Conservation (phyloP, 1,284 basidiomycete genomes). For the Cutaneotrichosporon cavernicola region DNA sequence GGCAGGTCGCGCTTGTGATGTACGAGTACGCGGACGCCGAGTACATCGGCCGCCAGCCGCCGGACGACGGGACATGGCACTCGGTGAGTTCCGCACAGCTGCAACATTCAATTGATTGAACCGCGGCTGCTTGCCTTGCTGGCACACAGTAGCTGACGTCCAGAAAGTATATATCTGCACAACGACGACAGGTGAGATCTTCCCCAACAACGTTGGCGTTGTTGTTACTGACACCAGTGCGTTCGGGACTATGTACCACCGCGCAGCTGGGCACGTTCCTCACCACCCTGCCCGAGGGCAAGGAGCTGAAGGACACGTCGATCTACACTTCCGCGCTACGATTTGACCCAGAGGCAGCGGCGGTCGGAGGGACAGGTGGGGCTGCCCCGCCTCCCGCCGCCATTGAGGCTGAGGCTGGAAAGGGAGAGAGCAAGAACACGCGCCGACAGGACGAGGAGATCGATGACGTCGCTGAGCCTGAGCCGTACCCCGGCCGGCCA, state of each 20-base stretch:
- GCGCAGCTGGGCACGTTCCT: constrained; percentile 81
- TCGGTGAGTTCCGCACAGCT: not conserved
- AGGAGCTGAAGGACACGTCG: constrained; percentile 63
- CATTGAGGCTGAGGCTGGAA: constrained; percentile 8
- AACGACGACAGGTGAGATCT: constrained; percentile 40
- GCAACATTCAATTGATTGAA: no score
- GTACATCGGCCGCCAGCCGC: constrained; percentile 67
- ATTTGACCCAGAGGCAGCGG: constrained; percentile 16
- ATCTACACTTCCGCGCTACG: constrained; percentile 55
- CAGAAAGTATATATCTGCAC: constrained; percentile 87
- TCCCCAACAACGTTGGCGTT: not conserved
- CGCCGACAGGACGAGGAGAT: constrained; percentile 17
- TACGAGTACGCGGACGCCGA: constrained; percentile 90
- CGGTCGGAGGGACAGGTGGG: constrained; percentile 2
- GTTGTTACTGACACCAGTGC: constrained; percentile 56
- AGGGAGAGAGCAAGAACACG: constrained; percentile 2
- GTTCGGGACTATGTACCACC: constrained; percentile 66
- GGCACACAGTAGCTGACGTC: constrained; percentile 7
- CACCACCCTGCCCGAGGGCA: constrained; percentile 64
- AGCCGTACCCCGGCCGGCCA: not conserved
- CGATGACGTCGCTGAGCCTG: not conserved
- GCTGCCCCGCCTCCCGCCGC: constrained; percentile 1
- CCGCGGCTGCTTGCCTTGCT: not conserved
- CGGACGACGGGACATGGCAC: constrained; percentile 17
- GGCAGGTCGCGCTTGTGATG: constrained; percentile 89